phyloP scores from a whole-genome alignment of 2,329 filamentous ascomycete species.

The Phaeosphaeria sp. region DNA sequence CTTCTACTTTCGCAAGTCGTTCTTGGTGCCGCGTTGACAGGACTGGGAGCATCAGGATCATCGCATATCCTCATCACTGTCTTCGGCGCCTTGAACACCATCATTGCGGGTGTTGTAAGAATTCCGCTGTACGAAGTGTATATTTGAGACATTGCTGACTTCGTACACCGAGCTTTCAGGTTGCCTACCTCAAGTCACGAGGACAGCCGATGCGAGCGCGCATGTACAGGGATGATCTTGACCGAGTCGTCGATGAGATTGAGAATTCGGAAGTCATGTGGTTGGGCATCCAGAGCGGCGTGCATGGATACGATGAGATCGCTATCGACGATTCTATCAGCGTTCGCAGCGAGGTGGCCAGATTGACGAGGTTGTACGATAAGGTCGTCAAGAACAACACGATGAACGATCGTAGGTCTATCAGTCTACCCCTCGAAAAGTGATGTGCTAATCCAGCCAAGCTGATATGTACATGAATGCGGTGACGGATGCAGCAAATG shows the following conservation, averaged over 20 bases:
- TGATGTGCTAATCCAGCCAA: slow-evolving; percentile 1
- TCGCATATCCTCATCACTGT: slow-evolving; percentile 48
- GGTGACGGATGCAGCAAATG: slow-evolving; percentile 9
- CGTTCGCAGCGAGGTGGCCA: slow-evolving; percentile 37
- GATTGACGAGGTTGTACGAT: slow-evolving; percentile 25
- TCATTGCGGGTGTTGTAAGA: slow-evolving; percentile 51
- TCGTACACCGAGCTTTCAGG: no score
- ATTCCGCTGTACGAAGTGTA: no score
- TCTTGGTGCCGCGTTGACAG: slow-evolving; percentile 50
- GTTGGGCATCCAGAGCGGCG: slow-evolving; percentile 51
- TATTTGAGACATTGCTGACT: no score
- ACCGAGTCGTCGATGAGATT: slow-evolving; percentile 51
- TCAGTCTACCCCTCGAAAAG: background rate
- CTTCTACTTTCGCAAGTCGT: slow-evolving; percentile 50
- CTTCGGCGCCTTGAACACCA: slow-evolving; percentile 51
- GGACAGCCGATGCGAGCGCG: slow-evolving; percentile 51
- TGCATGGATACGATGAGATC: slow-evolving; percentile 56
- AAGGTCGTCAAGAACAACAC: slow-evolving; percentile 28
- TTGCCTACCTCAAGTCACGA: slow-evolving; percentile 50
- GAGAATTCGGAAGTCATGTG: slow-evolving; percentile 53
- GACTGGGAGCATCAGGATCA: slow-evolving; percentile 44
- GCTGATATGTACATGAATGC: slow-evolving; percentile 17
- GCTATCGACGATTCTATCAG: slow-evolving; percentile 53
- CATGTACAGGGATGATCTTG: slow-evolving; percentile 52
- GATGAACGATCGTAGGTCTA: slow-evolving; percentile 26